A percentile compares a stretch with the other conserved stretches of the same genome.
These are phyloP conservation scores for Penicillium riverlandense DNA, from an alignment of 495 filamentous ascomycete species.

Conservation along the genomic window DNA sequence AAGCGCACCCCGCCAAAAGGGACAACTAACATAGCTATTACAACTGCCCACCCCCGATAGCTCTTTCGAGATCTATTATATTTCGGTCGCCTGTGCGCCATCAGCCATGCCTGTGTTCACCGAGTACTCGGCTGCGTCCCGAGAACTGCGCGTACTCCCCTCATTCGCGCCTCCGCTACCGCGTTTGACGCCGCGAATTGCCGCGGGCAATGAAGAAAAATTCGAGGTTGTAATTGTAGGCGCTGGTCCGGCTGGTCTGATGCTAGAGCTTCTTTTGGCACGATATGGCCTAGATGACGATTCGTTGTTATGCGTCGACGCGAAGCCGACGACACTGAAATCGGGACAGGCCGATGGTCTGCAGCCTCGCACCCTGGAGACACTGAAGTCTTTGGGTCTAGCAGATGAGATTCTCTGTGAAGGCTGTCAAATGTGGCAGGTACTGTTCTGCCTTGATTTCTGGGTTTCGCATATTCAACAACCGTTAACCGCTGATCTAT, in stretches of 20 bases:
- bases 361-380: constrained; percentile 55
- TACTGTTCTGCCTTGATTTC: constrained; percentile 32
- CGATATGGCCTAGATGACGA: constrained; percentile 39
- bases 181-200: constrained; percentile 19
- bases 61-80: too few species aligned
- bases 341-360: constrained; percentile 61
- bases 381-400: constrained; percentile 42
- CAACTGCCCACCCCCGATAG: too few species aligned
- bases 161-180: constrained; percentile 37
- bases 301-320: constrained; percentile 40
- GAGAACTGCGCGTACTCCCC: constrained; percentile 32
- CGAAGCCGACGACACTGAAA: constrained; percentile 33
- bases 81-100: too few species aligned
- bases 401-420: constrained; percentile 31
- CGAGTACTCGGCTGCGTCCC: constrained; percentile 30
- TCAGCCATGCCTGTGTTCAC: constrained; percentile 39
- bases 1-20: too few species aligned
- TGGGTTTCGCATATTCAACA: not conserved
- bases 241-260: constrained; percentile 42
- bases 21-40: too few species aligned
- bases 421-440: constrained; percentile 30
- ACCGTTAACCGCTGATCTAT: not conserved
- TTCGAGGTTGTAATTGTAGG: constrained; percentile 41
- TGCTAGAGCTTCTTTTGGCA: constrained; percentile 39
- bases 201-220: constrained; percentile 12